Evolutionary conservation across 108 stramenopile genomes (phyloP), one percentile per base, ranked within the genome.

Genomic region (Craspedostauros australis): DNA sequence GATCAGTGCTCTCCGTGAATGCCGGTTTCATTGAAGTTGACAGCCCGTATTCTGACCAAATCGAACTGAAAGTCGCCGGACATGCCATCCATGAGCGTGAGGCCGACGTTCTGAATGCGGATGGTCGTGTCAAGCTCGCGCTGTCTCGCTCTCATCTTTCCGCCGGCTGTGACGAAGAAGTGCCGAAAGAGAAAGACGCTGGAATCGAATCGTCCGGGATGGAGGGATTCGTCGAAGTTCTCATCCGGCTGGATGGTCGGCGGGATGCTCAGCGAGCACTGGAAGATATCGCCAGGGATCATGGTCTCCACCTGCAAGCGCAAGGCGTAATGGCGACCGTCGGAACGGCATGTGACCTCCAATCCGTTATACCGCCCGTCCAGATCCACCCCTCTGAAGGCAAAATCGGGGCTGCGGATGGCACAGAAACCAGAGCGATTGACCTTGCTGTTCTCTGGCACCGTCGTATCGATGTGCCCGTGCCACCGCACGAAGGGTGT

Each of bases 271-370:
- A 91, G 79, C 42, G 82, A 79, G 18, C 77, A 75, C 56, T 86
- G 89, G 53, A 79, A 91, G 49, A 91, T 57, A 62, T 91, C 89
- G 38, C 79, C 82, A 15, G 78, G 85, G 66, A 91, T 78, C 39
- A 75, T 78, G 19, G 68, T 75, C 42, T 78, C 70, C 6, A 79
- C 72, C 27, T 82, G 66, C 46, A 91, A 49, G 54, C 87, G 86
- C 24, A 86, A 54, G 2, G 85, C 80, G 61, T 91, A 91, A 1
- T 68, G 68, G 41, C 89, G 46, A 27, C 83, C 83, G 60, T 91
- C 89, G 1, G 79, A 75, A 23, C 89, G 75, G 57, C 83, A 85
- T 32, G 64, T 75, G 42, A 91, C 72, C 46, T 91, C 89, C 32
- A 91, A 44, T 3, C 73, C 85, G 46, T 73, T 80, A 73, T 91